Evolutionary conservation across 148 eudicot species (phyloP), one percentile per base, ranked within the genome.

Genomic region (Cornus florida): DNA sequence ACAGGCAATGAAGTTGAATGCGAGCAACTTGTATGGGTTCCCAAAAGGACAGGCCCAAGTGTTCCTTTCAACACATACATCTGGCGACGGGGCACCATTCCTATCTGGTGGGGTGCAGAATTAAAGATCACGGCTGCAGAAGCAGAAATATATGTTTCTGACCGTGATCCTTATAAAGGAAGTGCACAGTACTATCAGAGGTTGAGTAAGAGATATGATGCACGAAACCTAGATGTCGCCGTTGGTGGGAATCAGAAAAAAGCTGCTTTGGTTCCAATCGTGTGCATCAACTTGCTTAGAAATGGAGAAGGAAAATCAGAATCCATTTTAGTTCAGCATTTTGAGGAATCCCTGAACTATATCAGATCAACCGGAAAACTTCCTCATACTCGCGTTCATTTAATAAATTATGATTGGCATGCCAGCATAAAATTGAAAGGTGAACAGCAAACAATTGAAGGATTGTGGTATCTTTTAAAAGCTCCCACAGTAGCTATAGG

Each of bases 91-190:
- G 99, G 99, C 65, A 90, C 97, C 71, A 95, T 95, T 71, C 99
- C 99, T 71, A 93, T 95, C 39, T 95, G 99, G 99, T 95, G 99
- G 99, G 97, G 99, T 79, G 99, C 99, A 79, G 99, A 95, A 82
- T 78, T 95, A 73, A 95, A 95, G 82, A 88, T 95, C 33, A 93
- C 97, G 77, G 88, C 97, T 33, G 94, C 97, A 48, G 99, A 95
- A 90, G 99, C 99, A 71, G 99, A 95, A 89, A 95, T 95, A 69
- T 92, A 92, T 85, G 97, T 95, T 78, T 91, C 99, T 39, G 91
- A 88, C 77, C 89, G 90, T 70, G 97, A 93, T 74, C 97, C 99
- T 76, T 95, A 93, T 84, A 95, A 85, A 84, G 99, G 99, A 74
- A 95, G 97, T 78, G 89, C 92, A 70, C 84, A 92, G 84, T 95